These are phyloP conservation scores for Taphrina confusa DNA, from an alignment of 1,139 yeast species.

Conservation along the genomic window DNA sequence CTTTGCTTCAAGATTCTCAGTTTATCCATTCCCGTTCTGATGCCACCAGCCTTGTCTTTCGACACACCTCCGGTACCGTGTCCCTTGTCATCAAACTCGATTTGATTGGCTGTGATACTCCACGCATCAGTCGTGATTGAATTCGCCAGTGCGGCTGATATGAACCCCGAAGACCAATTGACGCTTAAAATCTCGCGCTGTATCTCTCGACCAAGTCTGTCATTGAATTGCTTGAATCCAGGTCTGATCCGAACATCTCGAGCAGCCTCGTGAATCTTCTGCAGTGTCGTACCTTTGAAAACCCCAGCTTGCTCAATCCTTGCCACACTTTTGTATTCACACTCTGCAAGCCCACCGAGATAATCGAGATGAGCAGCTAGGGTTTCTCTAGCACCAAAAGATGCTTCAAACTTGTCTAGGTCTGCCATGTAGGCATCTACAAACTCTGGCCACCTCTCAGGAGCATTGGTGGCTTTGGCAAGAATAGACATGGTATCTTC, in stretches of 20 bases:
- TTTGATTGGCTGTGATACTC: constrained; percentile 21
- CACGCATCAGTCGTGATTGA: not conserved
- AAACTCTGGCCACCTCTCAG: constrained; percentile 16
- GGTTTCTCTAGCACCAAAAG: constrained; percentile 13
- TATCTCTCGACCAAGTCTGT: not conserved
- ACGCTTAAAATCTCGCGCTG: constrained; percentile 19
- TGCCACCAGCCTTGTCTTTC: constrained; percentile 16
- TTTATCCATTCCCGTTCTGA: constrained; percentile 31
- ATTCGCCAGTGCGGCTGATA: constrained; percentile 5
- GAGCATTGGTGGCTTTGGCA: constrained; percentile 14
- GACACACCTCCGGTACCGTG: constrained; percentile 22
- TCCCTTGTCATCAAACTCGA: constrained; percentile 17
- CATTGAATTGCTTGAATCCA: constrained; percentile 13
- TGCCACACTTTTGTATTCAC: constrained; percentile 11
- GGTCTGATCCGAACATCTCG: not conserved
- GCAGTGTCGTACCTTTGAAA: constrained; percentile 24
- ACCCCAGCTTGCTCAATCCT: constrained; percentile 19
- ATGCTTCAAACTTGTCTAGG: constrained; percentile 2
- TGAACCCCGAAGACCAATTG: constrained; percentile 24
- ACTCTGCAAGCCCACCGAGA: constrained; percentile 5
- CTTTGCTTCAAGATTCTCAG: not conserved
- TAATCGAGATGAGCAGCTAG: constrained; percentile 10
- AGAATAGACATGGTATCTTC: constrained; percentile 23
- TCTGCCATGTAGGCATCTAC: constrained; percentile 24
- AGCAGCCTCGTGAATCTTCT: constrained; percentile 1